Base-by-base conservation (phyloP, 73 alveolate genomes). In the Blepharisma japonicum region DNA sequence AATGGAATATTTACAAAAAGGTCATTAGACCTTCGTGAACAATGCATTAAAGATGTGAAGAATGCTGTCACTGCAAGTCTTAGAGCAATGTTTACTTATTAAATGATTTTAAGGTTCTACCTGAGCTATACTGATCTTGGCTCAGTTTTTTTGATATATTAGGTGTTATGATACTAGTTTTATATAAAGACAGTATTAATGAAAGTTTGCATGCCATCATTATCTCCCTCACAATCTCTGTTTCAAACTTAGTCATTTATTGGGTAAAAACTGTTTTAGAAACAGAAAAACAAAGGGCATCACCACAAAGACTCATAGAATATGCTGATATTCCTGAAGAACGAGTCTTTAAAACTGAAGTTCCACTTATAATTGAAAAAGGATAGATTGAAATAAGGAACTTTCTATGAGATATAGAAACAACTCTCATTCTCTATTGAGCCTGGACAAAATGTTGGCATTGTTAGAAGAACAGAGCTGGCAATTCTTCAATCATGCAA, bases 381-480 rank as follows among this genome's bases (percentile, higher is more conserved):
- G 89, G 91, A 14, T 51, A 51, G 14, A 71, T 88, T 0, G 61
- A 53, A 9, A 78, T 85, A 71, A 56, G 11, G 50, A 79, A 2
- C 83, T 84, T 80, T 83, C 11, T 56, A 70, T 70, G 80, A 39
- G 46, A n/a, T 70, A 70, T 45, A 70, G 80, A 47, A 4, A 9
- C 11, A n/a, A 70, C n/a, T 70, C 11, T 14, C 14, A 2, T 38
- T 70, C 39, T 9, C 66, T 14, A 14, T 70, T 1, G 38, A 70
- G 5, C 55, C 76, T 70, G 56, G 68, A 5, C 21, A 85, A 77
- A 91, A 91, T 86, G 79, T 90, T 1, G 98, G 97, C n/a, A 78
- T 92, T 49, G 90, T 91, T 0, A 97, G 98, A 7, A 82, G 97
- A 55, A 91, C 97, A 6, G 98, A 46, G 92, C 96, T 39, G 98